Evolutionary conservation across 306 rosid species (phyloP), one percentile per base, ranked within the genome.

Genomic region (Sphenostylis stenocarpa): DNA sequence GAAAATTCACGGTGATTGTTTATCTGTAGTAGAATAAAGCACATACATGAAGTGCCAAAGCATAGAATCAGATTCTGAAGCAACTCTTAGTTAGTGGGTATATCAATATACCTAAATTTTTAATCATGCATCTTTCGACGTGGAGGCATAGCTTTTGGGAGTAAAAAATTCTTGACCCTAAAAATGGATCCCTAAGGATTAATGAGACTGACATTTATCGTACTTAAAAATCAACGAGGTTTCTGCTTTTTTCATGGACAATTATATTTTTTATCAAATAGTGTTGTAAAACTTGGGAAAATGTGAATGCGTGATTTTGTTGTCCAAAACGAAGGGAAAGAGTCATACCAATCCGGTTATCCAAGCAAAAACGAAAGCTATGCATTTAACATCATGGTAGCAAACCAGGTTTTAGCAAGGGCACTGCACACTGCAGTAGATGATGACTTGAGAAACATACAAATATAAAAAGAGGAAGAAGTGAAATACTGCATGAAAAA

Each of bases 41-140:
- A 34, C 57, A 23, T 44, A 6, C 31, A 2, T 5, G 63, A 63
- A 21, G 56, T 19, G 28, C 1, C 31, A 29, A 28, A 57, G 41
- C 61, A 3, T 48, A 39, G 81, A 79, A 75, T n/a, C 57, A 57
- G 68, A 80, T 80, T 69, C 80, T 39, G 68, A 63, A 65, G 65
- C 58, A 64, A 55, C 48, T 65, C 38, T 19, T 28, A 33, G 15
- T 51, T 7, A 31, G 31, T 51, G 72, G n/a, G 31, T n/a, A 19
- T 31, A 43, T 41, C 7, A 7, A 73, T n/a, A n/a, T n/a, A n/a
- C n/a, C n/a, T n/a, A n/a, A n/a, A n/a, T n/a, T n/a, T n/a, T n/a
- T n/a, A n/a, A n/a, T n/a, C n/a, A n/a, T n/a, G n/a, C n/a, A n/a
- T n/a, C n/a, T n/a, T n/a, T n/a, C n/a, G n/a, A n/a, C n/a, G n/a